A percentile compares a stretch with the other conserved stretches of the same genome.
phyloP scores from a whole-genome alignment of 257 asterid genomes.

The Knoxia roxburghii region DNA sequence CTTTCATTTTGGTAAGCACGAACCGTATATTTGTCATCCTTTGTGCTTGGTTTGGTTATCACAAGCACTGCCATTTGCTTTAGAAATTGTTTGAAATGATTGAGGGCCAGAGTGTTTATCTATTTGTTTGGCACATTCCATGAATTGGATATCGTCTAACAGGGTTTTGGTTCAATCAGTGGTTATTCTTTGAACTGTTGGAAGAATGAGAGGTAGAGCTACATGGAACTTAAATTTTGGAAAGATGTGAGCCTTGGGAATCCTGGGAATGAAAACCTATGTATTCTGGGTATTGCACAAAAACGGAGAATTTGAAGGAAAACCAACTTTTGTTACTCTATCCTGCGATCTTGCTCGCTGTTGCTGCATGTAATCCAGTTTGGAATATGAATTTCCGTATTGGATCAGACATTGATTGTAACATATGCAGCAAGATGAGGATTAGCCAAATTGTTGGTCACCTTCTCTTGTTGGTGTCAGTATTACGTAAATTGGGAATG shows the following conservation, averaged over 20 bases:
- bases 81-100: background rate
- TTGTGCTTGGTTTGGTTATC: background rate
- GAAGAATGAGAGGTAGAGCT: background rate
- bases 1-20: background rate
- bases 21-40: background rate
- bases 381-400: background rate
- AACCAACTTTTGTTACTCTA: too few species aligned
- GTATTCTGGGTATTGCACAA: background rate
- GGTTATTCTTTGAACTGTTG: background rate
- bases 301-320: too few species aligned
- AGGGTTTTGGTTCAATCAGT: background rate
- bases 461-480: background rate
- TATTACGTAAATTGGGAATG: background rate
- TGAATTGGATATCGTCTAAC: too few species aligned
- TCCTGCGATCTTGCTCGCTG: background rate
- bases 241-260: conserved; percentile 2
- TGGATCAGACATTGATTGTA: background rate
- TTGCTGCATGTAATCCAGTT: background rate
- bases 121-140: background rate
- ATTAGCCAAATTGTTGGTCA: background rate
- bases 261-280: background rate
- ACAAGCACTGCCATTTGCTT: background rate
- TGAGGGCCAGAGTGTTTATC: background rate
- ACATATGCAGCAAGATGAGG: background rate
- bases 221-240: background rate